phyloP scores from a whole-genome alignment of 2,329 filamentous ascomycete genomes.

The Diaporthe caulivora region DNA sequence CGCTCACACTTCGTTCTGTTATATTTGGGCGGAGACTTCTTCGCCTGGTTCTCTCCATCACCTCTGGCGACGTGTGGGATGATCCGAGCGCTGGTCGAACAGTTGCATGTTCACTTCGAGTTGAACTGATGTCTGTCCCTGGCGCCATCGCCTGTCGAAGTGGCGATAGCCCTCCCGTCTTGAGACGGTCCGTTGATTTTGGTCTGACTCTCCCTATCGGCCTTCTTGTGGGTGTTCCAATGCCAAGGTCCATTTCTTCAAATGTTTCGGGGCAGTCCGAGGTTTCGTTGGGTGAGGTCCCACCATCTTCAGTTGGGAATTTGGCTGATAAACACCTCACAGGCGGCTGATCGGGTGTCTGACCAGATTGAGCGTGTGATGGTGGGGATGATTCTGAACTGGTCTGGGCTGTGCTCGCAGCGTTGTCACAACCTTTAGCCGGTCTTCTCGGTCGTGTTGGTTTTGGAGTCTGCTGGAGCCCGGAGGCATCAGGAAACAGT shows the following conservation, averaged over 20 bases:
- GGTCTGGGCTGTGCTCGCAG: not conserved
- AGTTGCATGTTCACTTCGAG: not conserved
- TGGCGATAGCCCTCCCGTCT: not conserved
- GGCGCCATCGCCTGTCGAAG: rapidly evolving
- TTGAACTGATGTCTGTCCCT: not conserved
- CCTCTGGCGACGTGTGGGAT: not conserved
- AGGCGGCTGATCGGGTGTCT: not conserved
- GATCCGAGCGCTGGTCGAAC: not conserved
- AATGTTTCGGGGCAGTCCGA: not conserved
- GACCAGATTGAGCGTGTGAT: not conserved
- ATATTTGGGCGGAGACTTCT: not conserved
- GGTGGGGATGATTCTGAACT: not conserved
- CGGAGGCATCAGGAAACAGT: too few relatives aligned
- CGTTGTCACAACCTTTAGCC: not conserved
- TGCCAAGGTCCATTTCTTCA: not conserved
- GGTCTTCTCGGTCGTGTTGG: not conserved
- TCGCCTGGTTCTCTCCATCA: not conserved
- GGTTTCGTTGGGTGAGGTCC: not conserved
- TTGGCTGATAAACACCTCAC: not conserved
- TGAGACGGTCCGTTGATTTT: not conserved
- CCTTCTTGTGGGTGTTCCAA: not conserved
- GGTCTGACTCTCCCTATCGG: not conserved
- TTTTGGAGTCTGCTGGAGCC: not conserved
- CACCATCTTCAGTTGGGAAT: not conserved
- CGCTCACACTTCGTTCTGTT: not conserved